phyloP scores from a whole-genome alignment of 2,329 filamentous ascomycete species.

The Ceratocystis diversiconidia region DNA sequence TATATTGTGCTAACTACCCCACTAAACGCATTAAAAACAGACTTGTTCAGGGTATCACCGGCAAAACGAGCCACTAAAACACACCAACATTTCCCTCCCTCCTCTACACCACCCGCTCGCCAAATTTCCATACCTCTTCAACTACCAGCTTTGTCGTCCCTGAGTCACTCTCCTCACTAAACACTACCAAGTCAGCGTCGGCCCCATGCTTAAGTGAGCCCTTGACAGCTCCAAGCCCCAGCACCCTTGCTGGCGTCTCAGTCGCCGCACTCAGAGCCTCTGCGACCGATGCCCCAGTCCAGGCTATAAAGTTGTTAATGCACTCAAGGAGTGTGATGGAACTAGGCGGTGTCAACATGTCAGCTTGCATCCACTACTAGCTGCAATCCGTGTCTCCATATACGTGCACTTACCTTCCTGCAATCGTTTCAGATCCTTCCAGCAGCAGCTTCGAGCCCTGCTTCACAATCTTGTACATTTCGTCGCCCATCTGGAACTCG shows the following conservation, averaged over 20 bases:
- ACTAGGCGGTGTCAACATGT: conserved; percentile 26
- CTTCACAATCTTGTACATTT: conserved; percentile 48
- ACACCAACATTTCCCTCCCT: neutral
- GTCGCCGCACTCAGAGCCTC: conserved; percentile 61
- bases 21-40: too few species aligned
- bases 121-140: conserved; percentile 75
- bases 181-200: conserved; percentile 55
- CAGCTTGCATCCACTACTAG: neutral
- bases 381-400: neutral
- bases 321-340: conserved; percentile 66
- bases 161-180: conserved; percentile 39
- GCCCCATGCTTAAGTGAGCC: conserved; percentile 49
- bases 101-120: conserved; percentile 32
- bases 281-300: conserved; percentile 54
- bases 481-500: conserved; percentile 64
- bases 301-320: conserved; percentile 65
- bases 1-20: too few species aligned
- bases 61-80: neutral
- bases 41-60: too few species aligned
- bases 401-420: conserved; percentile 44
- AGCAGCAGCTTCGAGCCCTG: conserved; percentile 57
- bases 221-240: conserved; percentile 53
- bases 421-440: conserved; percentile 66
- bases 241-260: conserved; percentile 60
- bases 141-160: conserved; percentile 41